Conservation (phyloP, 179 eudicot species). For the Actinidia chinensis region DNA sequence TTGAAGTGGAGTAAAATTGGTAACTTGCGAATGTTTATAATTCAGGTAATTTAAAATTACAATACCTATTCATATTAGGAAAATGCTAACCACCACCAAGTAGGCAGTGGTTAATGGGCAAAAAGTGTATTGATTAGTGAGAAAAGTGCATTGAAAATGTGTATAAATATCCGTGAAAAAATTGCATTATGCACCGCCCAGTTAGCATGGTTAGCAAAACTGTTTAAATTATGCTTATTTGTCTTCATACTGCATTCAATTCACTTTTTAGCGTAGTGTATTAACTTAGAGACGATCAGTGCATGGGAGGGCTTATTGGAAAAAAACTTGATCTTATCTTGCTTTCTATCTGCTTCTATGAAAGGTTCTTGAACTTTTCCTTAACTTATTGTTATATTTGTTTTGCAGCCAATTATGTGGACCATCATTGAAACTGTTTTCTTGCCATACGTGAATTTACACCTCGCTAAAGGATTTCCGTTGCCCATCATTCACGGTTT, state of each 20-base stretch:
- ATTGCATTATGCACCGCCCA: too few relatives aligned
- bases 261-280: background rate
- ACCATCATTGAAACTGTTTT: conserved; percentile 61
- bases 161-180: too few relatives aligned
- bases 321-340: background rate
- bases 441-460: conserved; percentile 61
- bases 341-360: background rate
- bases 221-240: background rate
- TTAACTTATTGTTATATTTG: background rate
- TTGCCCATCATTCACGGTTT: conserved; percentile 71
- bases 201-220: too few relatives aligned
- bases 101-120: too few relatives aligned
- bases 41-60: conserved; percentile 48
- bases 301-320: background rate
- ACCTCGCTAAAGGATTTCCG: conserved; percentile 64
- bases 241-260: background rate
- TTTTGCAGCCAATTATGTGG: conserved; percentile 77
- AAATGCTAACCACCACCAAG: too few relatives aligned
- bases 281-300: background rate
- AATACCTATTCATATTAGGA: background rate
- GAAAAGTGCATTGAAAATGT: too few relatives aligned
- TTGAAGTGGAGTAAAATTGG: conserved; percentile 75
- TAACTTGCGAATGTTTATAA: conserved; percentile 59
- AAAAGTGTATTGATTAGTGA: too few relatives aligned
- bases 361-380: background rate